A percentile compares a stretch with the other conserved stretches of the same genome.
Evolutionary conservation across 768 basidiomycete species (phyloP).

Genomic region (Dentipellis fragilis): DNA sequence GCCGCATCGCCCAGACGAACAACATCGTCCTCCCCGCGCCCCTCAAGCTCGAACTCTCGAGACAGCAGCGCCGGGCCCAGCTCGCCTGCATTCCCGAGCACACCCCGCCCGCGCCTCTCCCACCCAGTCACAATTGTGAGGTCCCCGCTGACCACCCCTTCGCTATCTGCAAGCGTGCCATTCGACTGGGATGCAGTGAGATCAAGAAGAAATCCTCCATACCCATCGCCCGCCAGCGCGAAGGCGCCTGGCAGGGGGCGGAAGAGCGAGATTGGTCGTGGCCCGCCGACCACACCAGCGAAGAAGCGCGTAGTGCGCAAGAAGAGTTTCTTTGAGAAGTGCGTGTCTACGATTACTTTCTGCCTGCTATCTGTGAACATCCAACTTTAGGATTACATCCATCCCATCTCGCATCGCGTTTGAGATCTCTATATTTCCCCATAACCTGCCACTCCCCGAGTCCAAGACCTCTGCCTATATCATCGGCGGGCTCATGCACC

Average conservation of each 20-base stretch:
- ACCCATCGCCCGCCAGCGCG: conserved; percentile 44
- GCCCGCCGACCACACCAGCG: conserved; percentile 27
- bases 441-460: conserved; percentile 66
- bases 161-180: conserved; percentile 63
- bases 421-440: conserved; percentile 73
- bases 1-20: conserved; percentile 45
- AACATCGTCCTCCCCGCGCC: conserved; percentile 30
- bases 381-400: conserved; percentile 38
- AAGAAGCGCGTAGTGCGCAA: conserved; percentile 55
- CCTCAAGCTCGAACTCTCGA: conserved; percentile 8
- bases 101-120: conserved; percentile 32
- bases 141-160: conserved; percentile 57
- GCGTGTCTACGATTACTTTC: conserved; percentile 6
- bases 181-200: conserved; percentile 87
- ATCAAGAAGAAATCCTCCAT: conserved; percentile 61
- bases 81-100: conserved; percentile 28
- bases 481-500: conserved; percentile 54
- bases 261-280: conserved; percentile 24
- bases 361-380: background rate
- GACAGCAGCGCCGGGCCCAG: conserved; percentile 16
- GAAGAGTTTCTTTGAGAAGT: conserved; percentile 59
- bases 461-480: conserved; percentile 57
- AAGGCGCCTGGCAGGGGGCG: conserved; percentile 28
- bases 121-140: conserved; percentile 35
- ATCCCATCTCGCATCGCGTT: conserved; percentile 69